These are phyloP conservation scores for Vigna nakashimae DNA, from an alignment of 306 rosid genomes.

Conservation along the genomic window DNA sequence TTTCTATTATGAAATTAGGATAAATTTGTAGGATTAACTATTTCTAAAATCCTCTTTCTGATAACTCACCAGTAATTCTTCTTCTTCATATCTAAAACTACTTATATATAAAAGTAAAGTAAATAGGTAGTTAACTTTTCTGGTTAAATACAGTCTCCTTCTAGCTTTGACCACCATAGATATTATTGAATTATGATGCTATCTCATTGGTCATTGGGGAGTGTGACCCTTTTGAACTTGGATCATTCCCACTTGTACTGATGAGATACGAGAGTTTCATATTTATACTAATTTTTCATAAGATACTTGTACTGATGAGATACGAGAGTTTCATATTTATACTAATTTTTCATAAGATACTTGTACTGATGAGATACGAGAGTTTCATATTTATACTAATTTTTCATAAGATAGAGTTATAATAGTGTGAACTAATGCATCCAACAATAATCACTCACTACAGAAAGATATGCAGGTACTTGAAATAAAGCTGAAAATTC, in stretches of 20 bases:
- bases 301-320: neutral
- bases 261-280: constrained; percentile 1
- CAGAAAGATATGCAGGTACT: neutral
- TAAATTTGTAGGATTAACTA: too few relatives aligned
- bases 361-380: neutral
- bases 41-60: too few relatives aligned
- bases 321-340: constrained; percentile 1
- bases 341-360: neutral
- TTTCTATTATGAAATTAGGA: too few relatives aligned
- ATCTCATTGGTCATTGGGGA: neutral
- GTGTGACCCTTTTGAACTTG: neutral
- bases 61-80: too few relatives aligned
- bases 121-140: too few relatives aligned
- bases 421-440: constrained; percentile 16
- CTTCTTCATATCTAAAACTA: too few relatives aligned
- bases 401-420: constrained; percentile 6
- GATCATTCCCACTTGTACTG: constrained; percentile 7
- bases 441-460: neutral
- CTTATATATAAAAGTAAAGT: too few relatives aligned
- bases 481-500: constrained; percentile 6
- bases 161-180: too few relatives aligned
- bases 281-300: constrained; percentile 1
- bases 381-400: neutral
- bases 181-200: neutral
- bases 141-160: too few relatives aligned